phyloP scores from a whole-genome alignment of 768 basidiomycete genomes.

The Psilocybe cyanescens region DNA sequence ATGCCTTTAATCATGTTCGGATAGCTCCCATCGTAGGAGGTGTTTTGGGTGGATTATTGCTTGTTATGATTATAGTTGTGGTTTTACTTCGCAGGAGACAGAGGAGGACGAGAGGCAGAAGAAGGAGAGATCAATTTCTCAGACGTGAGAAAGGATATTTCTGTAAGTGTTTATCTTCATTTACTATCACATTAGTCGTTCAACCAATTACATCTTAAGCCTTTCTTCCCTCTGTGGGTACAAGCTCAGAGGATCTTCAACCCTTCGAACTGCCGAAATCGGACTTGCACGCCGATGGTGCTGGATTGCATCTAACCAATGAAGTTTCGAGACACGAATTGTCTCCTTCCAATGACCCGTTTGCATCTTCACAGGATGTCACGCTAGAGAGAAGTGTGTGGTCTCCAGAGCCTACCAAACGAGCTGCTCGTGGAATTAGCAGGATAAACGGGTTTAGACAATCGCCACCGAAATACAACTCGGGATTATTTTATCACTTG shows the following conservation, averaged over 20 bases:
- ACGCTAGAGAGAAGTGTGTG: background rate
- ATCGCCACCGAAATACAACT: constrained; percentile 1
- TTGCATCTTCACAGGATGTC: background rate
- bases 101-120: background rate
- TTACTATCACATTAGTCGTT: too few species aligned
- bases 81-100: background rate
- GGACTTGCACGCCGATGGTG: background rate
- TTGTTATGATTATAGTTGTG: background rate
- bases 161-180: background rate
- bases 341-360: background rate
- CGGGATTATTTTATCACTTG: background rate
- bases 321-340: background rate
- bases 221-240: background rate
- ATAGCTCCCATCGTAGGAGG: background rate
- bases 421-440: background rate
- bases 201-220: background rate
- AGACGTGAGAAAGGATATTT: background rate
- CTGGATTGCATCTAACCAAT: background rate
- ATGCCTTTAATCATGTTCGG: background rate
- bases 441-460: background rate
- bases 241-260: background rate
- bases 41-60: background rate
- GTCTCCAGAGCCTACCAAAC: background rate
- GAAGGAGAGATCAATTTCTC: background rate
- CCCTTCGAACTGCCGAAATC: background rate